Conservation (phyloP, 2,329 filamentous ascomycete species). For the Fusarium napiforme region DNA sequence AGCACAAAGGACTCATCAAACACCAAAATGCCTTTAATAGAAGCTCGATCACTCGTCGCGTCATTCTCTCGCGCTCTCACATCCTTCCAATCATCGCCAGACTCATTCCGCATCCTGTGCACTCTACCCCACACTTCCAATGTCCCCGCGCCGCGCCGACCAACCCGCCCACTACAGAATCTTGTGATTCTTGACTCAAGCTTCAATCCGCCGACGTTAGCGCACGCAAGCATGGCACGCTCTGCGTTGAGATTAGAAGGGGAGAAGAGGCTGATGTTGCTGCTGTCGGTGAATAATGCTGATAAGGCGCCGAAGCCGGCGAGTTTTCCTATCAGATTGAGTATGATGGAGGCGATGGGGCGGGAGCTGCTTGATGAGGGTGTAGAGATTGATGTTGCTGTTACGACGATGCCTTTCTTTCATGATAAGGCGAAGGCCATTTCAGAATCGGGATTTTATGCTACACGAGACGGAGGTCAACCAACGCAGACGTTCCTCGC, state of each 20-base stretch:
- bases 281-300: slow-evolving; percentile 72
- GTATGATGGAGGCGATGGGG: slow-evolving; percentile 78
- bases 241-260: slow-evolving; percentile 53
- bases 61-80: slow-evolving; percentile 59
- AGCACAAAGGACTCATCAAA: background rate
- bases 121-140: slow-evolving; percentile 47
- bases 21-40: slow-evolving; percentile 33
- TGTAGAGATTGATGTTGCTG: slow-evolving; percentile 69
- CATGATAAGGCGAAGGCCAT: slow-evolving; percentile 75
- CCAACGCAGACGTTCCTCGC: slow-evolving; percentile 73
- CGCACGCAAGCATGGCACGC: slow-evolving; percentile 67
- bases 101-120: slow-evolving; percentile 59
- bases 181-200: slow-evolving; percentile 73
- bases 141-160: slow-evolving; percentile 35
- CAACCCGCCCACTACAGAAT: slow-evolving; percentile 28
- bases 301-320: slow-evolving; percentile 76
- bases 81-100: slow-evolving; percentile 56
- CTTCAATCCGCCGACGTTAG: slow-evolving; percentile 74
- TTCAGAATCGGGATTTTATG: slow-evolving; percentile 56
- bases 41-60: slow-evolving; percentile 48
- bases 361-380: slow-evolving; percentile 57
- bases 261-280: slow-evolving; percentile 60
- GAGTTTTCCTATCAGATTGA: slow-evolving; percentile 72
- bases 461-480: slow-evolving; percentile 2
- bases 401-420: slow-evolving; percentile 80